A percentile compares a stretch with the other conserved stretches of the same genome.
These are phyloP conservation scores for Nicotiana sylvestris DNA, from an alignment of 257 asterid genomes.

Conservation along the genomic window DNA sequence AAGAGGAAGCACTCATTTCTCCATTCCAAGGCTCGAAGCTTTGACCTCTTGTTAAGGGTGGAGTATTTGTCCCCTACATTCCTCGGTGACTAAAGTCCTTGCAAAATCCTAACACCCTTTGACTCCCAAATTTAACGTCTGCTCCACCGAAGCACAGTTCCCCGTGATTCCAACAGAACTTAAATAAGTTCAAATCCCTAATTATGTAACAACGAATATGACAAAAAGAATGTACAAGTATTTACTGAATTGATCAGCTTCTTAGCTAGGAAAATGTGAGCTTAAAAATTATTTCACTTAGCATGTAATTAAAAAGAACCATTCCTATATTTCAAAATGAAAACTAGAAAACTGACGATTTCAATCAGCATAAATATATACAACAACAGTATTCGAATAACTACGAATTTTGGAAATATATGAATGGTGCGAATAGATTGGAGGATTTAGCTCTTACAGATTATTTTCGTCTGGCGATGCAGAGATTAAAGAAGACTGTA, in stretches of 20 bases:
- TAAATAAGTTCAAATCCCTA: background rate
- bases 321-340: background rate
- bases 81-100: background rate
- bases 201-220: no score
- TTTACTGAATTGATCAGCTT: background rate
- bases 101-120: background rate
- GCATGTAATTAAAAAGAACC: background rate
- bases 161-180: background rate
- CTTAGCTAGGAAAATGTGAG: background rate
- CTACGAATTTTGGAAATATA: background rate
- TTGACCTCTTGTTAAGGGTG: no score
- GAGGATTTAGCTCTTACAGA: background rate
- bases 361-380: background rate
- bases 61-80: no score
- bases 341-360: background rate
- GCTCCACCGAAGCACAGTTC: background rate
- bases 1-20: no score
- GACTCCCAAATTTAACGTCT: background rate
- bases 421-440: background rate
- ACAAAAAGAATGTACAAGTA: background rate
- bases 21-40: no score
- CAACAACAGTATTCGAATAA: background rate
- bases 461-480: conserved; percentile 32
- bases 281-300: background rate
- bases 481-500: conserved; percentile 38